Evolutionary conservation across 352 stramenopile species (phyloP).

Genomic region (Phytopythium oedochilum): DNA sequence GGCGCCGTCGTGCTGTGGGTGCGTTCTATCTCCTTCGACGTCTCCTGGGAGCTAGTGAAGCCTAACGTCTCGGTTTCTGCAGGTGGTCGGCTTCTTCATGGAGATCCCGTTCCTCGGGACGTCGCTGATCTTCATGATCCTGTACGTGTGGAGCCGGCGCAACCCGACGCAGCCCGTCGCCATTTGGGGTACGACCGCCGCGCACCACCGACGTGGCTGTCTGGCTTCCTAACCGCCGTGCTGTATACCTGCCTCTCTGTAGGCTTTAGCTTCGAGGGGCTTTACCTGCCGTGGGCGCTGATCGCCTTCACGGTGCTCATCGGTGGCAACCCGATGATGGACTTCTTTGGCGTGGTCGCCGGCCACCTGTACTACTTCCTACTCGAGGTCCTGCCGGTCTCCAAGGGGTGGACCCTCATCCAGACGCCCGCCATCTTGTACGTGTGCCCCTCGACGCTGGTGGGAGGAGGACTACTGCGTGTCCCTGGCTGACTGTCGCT

Average conservation of each 20-base stretch:
- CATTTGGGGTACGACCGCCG: constrained; percentile 64
- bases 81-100: constrained; percentile 85
- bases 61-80: too few species aligned
- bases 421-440: constrained; percentile 84
- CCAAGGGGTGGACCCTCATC: constrained; percentile 81
- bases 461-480: too few species aligned
- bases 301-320: constrained; percentile 88
- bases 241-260: neutral
- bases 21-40: too few species aligned
- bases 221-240: neutral
- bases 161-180: constrained; percentile 77
- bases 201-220: too few species aligned
- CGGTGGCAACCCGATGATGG: constrained; percentile 82
- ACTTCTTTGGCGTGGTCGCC: constrained; percentile 80
- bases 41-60: too few species aligned
- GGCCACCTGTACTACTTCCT: constrained; percentile 91
- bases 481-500: too few species aligned
- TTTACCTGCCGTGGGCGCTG: constrained; percentile 87
- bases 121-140: constrained; percentile 89
- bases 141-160: constrained; percentile 89
- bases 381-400: constrained; percentile 80
- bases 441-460: constrained; percentile 12
- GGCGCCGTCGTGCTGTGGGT: constrained; percentile 75
- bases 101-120: constrained; percentile 75
- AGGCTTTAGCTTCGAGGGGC: constrained; percentile 85